Evolutionary conservation across 2,329 filamentous ascomycete species (phyloP), one percentile per base, ranked within the genome.

Genomic region (Decorospora gaudefroyi): DNA sequence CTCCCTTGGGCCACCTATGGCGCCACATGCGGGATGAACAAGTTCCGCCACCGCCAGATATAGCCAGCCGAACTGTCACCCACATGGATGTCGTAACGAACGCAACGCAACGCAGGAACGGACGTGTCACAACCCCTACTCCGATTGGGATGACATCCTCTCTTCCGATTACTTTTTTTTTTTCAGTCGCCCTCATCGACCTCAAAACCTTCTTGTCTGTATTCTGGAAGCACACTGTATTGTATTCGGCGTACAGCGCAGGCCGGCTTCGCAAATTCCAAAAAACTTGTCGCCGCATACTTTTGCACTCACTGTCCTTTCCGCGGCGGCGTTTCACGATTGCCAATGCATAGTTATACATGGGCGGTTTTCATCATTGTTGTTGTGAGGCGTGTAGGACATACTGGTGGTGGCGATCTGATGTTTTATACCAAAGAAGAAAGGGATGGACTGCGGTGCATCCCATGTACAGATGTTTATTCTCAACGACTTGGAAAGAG

Each of bases 391-490:
- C 34, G n/a, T 30, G 27, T 21, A 36, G 5, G 21, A 22, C 11
- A 16, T 13, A 36, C 13, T 13, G 22, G 2, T 13, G 34, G 34
- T 23, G 34, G 34, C 15, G 16, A 13, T 29, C 28, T 38, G 35
- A 28, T 29, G 25, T 38, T 38, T 29, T 29, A 38, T 38, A 38
- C 35, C 35, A 38, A 38, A 38, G 35, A 38, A 17, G 25, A 21
- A 13, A 26, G n/a, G 32, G 21, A 35, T 4, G 32, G 32, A 25
- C 25, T 33, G n/a, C n/a, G n/a, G n/a, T n/a, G n/a, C n/a, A n/a
- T n/a, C n/a, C n/a, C n/a, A n/a, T n/a, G n/a, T n/a, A n/a, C n/a
- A n/a, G n/a, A n/a, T n/a, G n/a, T n/a, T n/a, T n/a, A n/a, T n/a
- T n/a, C n/a, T n/a, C n/a, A n/a, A n/a, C n/a, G n/a, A n/a, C 13